Conservation (phyloP, 1,139 yeast genomes). For the Geotrichum europaeum region DNA sequence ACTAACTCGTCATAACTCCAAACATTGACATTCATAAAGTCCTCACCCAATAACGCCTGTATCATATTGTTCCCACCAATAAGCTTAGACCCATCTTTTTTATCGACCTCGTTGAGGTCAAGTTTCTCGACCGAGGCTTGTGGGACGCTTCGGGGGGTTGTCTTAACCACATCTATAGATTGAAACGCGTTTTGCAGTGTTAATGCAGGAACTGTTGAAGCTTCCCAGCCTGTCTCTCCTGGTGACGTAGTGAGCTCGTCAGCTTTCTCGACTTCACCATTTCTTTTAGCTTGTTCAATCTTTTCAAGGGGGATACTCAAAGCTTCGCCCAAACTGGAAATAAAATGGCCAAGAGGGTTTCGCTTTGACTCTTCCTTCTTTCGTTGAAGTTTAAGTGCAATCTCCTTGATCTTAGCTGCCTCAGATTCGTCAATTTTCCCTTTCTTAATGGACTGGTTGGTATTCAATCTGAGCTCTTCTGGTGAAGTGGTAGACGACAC, state of each 20-base stretch:
- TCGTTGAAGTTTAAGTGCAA: conserved; percentile 22
- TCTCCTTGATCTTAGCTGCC: conserved; percentile 19
- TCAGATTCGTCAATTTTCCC: conserved; percentile 26
- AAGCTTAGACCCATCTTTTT: conserved; percentile 10
- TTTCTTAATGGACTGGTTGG: conserved; percentile 20
- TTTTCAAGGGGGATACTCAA: conserved; percentile 26
- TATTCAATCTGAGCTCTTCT: conserved; percentile 15
- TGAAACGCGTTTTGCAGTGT: conserved; percentile 28
- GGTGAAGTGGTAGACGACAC: conserved; percentile 12
- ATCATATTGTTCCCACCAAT: conserved; percentile 17
- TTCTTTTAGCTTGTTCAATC: conserved; percentile 4
- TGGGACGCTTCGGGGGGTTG: not conserved
- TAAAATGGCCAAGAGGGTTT: conserved; percentile 28
- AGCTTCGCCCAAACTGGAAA: conserved; percentile 30
- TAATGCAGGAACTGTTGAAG: conserved; percentile 28
- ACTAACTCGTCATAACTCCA: conserved; percentile 29
- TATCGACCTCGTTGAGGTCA: conserved; percentile 12
- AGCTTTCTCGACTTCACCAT: not conserved
- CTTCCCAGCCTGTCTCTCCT: conserved; percentile 13
- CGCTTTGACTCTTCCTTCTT: conserved; percentile 27
- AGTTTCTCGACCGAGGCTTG: not conserved
- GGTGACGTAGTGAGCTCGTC: conserved; percentile 23
- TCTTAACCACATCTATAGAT: conserved; percentile 25
- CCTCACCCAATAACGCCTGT: conserved; percentile 21
- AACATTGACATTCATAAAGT: conserved; percentile 18